These are phyloP conservation scores for Euryodendron excelsum DNA, from an alignment of 148 eudicot species.

Conservation along the genomic window DNA sequence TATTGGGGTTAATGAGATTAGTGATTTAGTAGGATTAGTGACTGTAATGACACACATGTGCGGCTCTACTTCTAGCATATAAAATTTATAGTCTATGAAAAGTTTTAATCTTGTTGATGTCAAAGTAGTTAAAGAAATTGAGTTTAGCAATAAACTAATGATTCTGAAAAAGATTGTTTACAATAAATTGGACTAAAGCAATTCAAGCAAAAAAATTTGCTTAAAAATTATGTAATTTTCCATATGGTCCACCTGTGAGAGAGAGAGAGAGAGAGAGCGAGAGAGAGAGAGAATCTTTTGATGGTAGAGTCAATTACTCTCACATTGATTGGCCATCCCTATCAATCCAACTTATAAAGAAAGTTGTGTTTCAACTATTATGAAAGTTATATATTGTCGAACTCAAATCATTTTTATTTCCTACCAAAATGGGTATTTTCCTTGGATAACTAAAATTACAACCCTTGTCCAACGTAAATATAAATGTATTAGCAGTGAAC, in stretches of 20 bases:
- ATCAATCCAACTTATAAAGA: not conserved
- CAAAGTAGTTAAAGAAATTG: too few species aligned
- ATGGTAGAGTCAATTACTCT: not conserved
- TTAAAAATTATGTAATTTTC: not conserved
- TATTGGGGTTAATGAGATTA: too few species aligned
- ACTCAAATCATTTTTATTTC: not conserved
- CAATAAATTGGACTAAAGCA: not conserved
- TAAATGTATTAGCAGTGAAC: too few species aligned
- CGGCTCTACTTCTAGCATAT: too few species aligned
- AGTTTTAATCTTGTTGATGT: too few species aligned
- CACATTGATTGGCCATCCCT: not conserved
- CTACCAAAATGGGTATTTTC: not conserved
- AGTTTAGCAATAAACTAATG: not conserved
- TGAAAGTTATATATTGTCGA: not conserved
- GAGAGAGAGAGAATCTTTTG: not conserved
- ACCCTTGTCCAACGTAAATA: too few species aligned
- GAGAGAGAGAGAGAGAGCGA: not conserved
- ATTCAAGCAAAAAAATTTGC: not conserved
- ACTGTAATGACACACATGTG: too few species aligned
- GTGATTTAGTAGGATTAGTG: too few species aligned
- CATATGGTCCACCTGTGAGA: conserved; percentile 7
- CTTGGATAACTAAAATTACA: not conserved
- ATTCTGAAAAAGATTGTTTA: not conserved
- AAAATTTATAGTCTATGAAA: too few species aligned
- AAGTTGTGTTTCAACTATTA: not conserved